Evolutionary conservation across 148 eudicot genomes (phyloP), one percentile per base, ranked within the genome.

Genomic region (Vaccinium myrtillus): DNA sequence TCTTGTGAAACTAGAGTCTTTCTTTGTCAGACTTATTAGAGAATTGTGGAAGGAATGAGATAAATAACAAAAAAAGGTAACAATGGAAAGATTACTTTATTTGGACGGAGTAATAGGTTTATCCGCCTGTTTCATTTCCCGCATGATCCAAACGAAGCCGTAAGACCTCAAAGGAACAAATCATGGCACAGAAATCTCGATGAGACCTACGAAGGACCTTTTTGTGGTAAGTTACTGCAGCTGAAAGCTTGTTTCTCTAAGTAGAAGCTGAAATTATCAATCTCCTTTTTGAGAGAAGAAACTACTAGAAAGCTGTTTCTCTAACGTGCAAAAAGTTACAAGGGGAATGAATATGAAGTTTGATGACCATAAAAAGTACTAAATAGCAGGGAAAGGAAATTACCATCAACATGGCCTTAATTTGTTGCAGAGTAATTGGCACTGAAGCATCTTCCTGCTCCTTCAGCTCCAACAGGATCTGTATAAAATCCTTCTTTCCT

Each of bases 321-420:
- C 70, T 8, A 8, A 11, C 8, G 30, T 63, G 13, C 27, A 63
- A n/a, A 63, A 63, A 23, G 4, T 63, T n/a, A 23, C 27, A 23
- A n/a, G 70, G 7, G 23, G 0, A 3, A 65, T 8, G 32, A 70
- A 70, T 13, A 1, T 70, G 46, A 27, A 74, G 23, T 74, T 19
- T 73, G 36, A 15, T 36, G 21, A 18, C 36, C 23, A 14, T 23
- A n/a, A 53, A 48, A 77, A 25, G 6, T 48, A 49, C 18, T 15
- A 39, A 39, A 1, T 54, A 30, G 1, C 23, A n/a, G 32, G 46
- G 18, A 56, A 79, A 27, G 4, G 27, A 63, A 23, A 23, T 85
- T 89, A 91, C 93, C 87, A 84, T 1, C 75, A 91, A 82, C 50
- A 91, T n/a, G 80, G 86, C 87, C 65, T 91, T 91, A 10, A 90